Evolutionary conservation across 805 yeast genomes (phyloP), one percentile per base, ranked within the genome.

Genomic region (Candida maris): DNA sequence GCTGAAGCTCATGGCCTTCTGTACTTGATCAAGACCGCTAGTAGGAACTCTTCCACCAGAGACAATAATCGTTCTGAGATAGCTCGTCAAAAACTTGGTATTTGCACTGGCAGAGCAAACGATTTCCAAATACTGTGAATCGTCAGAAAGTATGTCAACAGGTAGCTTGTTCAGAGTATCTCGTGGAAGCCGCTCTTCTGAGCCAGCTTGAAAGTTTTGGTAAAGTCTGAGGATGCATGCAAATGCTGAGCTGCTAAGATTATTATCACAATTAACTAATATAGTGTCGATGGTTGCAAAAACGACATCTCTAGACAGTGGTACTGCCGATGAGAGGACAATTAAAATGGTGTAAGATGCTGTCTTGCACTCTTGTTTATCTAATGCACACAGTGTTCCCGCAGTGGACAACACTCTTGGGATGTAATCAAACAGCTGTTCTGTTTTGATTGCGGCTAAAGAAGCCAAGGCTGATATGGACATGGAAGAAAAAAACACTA

Each of bases 271-370:
- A 14, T 48, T 38, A n/a, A 48, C 13, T 19, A 78, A 60, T 18
- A 84, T 71, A 2, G 84, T 77, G 41, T 73, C 77, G 22, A 75
- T 67, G 1, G 85, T 75, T 5, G 88, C 87, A 34, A 71, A 61
- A 13, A 77, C 61, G 12, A 84, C 74, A 10, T 70, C 70, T 45
- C 60, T 67, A 5, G 75, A 67, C 27, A 93, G 68, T 5, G 86
- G 82, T 32, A 80, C 71, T 30, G 91, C 81, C 3, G 91, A 70
- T 5, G 83, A 74, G 34, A 89, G 64, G 2, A 91, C 96, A 0
- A 91, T 75, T 17, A 91, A 56, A 10, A 88, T 68, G 32, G 95
- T 84, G 57, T 85, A 91, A 2, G 91, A 87, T 14, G 96, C 81
- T 41, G 86, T 71, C 57, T 85, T 93, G 34, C 81, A 71, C 51